Conservation (phyloP, 345 rosid species). For the Camelina hispida region DNA sequence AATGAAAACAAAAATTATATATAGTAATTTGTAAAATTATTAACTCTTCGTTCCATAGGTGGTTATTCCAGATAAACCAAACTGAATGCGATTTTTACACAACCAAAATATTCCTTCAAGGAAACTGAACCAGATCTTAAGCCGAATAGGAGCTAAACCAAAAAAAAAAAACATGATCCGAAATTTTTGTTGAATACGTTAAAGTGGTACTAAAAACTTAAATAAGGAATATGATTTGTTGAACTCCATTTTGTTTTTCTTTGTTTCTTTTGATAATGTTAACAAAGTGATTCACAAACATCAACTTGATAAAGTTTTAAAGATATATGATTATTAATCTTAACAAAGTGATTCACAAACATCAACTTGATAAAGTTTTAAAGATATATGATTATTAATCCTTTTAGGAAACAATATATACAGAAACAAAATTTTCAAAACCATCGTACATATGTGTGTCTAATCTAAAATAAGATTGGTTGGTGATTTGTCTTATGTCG, state of each 20-base stretch:
- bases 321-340: neutral
- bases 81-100: too few species aligned
- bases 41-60: too few species aligned
- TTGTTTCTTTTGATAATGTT: too few species aligned
- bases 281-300: neutral
- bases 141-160: too few species aligned
- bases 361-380: neutral
- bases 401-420: conserved; percentile 2
- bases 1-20: neutral
- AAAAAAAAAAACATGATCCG: too few species aligned
- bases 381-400: neutral
- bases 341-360: neutral
- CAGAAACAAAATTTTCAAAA: neutral
- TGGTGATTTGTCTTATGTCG: neutral
- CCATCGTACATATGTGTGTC: conserved; percentile 19
- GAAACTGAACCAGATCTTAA: too few species aligned
- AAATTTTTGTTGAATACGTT: too few species aligned
- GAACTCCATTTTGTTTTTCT: too few species aligned
- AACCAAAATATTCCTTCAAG: too few species aligned
- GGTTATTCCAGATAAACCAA: too few species aligned
- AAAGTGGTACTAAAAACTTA: too few species aligned
- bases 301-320: neutral
- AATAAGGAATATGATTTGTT: too few species aligned
- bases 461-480: neutral
- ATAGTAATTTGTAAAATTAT: neutral